Conservation (phyloP, 1,284 basidiomycete genomes). For the Cronartium quercuum region DNA sequence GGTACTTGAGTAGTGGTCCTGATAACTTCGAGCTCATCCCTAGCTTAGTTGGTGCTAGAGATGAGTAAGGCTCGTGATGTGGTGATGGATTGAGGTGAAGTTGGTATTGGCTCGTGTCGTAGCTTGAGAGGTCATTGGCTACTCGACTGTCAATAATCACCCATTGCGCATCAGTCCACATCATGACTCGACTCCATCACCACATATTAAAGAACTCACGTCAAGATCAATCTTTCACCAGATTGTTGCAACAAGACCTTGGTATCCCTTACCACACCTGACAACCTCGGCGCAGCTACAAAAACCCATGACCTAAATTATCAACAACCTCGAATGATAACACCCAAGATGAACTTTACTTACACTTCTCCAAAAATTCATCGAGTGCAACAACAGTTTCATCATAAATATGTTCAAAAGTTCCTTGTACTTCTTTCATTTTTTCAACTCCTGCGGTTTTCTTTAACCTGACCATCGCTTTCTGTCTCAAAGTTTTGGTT, state of each 20-base stretch:
- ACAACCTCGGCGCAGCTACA: conserved; percentile 45
- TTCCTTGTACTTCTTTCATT: conserved; percentile 81
- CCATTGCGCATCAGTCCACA: no score
- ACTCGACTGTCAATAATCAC: conserved; percentile 72
- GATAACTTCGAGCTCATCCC: not conserved
- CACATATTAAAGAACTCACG: no score
- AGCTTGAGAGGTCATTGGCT: conserved; percentile 68
- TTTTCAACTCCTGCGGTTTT: conserved; percentile 65
- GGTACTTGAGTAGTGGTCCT: conserved; percentile 56
- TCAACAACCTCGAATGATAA: not conserved
- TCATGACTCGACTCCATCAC: no score
- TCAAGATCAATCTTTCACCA: conserved; percentile 63
- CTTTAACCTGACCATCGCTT: conserved; percentile 47
- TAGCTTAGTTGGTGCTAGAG: conserved; percentile 46
- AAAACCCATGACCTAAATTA: not conserved
- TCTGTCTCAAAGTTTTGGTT: conserved; percentile 80
- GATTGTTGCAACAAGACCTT: conserved; percentile 85
- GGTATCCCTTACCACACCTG: conserved; percentile 68
- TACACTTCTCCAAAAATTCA: conserved; percentile 83
- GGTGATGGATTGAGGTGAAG: conserved; percentile 59
- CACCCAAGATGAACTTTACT: conserved; percentile 47
- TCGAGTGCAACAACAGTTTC: conserved; percentile 84
- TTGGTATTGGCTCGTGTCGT: conserved; percentile 71
- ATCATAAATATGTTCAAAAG: conserved; percentile 87
- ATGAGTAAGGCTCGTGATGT: conserved; percentile 23